Evolutionary conservation across 202 grass and related monocot species (phyloP).

Genomic region (Setaria italica): DNA sequence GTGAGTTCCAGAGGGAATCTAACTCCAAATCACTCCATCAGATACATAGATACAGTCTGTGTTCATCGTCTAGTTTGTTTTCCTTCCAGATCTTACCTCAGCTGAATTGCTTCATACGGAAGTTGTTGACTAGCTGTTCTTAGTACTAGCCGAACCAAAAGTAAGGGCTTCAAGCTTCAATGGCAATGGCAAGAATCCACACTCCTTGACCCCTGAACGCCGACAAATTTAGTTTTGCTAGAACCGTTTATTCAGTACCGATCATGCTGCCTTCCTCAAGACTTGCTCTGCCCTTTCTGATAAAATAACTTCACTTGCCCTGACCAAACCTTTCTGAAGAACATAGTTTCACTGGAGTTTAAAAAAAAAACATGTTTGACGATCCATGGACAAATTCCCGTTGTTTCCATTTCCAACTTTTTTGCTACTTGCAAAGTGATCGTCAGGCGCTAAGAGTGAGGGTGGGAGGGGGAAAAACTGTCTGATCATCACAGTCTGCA

Average conservation of each 20-base stretch:
- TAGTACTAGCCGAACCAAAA: background rate
- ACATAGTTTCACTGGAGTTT: background rate
- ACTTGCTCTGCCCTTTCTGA: background rate
- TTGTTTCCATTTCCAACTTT: background rate
- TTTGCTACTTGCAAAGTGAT: background rate
- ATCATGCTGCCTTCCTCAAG: background rate
- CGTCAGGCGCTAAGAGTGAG: conserved; percentile 23
- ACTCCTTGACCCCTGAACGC: background rate
- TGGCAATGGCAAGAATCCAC: background rate
- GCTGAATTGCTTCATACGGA: background rate
- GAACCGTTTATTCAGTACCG: background rate
- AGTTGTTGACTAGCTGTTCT: background rate
- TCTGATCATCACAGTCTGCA: background rate
- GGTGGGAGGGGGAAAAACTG: conserved; percentile 33
- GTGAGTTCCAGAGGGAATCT: conserved; percentile 39
- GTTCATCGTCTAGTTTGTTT: conserved; percentile 31
- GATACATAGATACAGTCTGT: background rate
- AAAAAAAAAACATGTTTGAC: background rate
- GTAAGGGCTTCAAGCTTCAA: background rate
- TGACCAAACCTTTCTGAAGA: background rate
- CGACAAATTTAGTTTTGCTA: background rate
- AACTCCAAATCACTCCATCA: background rate
- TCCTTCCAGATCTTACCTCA: conserved; percentile 46
- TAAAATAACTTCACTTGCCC: background rate
- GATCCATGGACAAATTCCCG: background rate